Percentiles rank a stretch among this genome's conserved stretches.
phyloP scores from a whole-genome alignment of 768 basidiomycete genomes.

The Obba rivulosa region DNA sequence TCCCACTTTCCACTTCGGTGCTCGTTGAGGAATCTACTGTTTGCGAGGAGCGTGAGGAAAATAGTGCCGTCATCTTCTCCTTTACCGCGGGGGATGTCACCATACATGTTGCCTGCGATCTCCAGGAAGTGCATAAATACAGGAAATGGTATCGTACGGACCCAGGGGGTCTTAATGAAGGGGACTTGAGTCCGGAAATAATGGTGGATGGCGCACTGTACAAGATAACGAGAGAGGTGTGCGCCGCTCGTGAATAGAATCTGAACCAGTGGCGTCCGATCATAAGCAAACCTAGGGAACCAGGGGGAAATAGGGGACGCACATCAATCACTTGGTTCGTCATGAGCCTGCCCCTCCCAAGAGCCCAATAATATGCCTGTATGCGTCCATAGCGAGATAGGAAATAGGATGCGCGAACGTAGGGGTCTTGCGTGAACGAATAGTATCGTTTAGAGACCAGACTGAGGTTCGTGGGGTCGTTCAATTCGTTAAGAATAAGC shows the following conservation, averaged over 20 bases:
- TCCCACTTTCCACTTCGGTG: conserved; percentile 59
- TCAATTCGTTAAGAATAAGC: conserved; percentile 66
- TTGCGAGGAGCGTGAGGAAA: conserved; percentile 61
- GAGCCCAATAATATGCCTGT: conserved; percentile 70
- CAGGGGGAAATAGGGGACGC: conserved; percentile 26
- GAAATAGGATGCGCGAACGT: conserved; percentile 75
- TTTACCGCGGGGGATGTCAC: conserved; percentile 64
- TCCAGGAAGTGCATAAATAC: conserved; percentile 63
- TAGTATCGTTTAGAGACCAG: conserved; percentile 54
- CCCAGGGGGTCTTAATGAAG: conserved; percentile 75
- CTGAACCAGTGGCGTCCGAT: conserved; percentile 30
- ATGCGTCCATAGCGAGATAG: conserved; percentile 64
- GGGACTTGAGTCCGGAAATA: conserved; percentile 68
- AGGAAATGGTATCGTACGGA: conserved; percentile 53
- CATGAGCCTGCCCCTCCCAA: conserved; percentile 64
- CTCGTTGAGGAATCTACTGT: conserved; percentile 59
- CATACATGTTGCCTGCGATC: conserved; percentile 52
- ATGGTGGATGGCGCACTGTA: conserved; percentile 75
- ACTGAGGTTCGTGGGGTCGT: conserved; percentile 56
- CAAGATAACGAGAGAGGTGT: conserved; percentile 72
- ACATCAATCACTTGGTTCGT: conserved; percentile 67
- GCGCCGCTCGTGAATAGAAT: conserved; percentile 72
- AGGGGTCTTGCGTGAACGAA: conserved; percentile 64
- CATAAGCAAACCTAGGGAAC: conserved; percentile 2
- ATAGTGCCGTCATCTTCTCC: conserved; percentile 71